These are phyloP conservation scores for Mortierella antarctica DNA, from an alignment of 192 early-diverging fungal genomes.

Conservation along the genomic window DNA sequence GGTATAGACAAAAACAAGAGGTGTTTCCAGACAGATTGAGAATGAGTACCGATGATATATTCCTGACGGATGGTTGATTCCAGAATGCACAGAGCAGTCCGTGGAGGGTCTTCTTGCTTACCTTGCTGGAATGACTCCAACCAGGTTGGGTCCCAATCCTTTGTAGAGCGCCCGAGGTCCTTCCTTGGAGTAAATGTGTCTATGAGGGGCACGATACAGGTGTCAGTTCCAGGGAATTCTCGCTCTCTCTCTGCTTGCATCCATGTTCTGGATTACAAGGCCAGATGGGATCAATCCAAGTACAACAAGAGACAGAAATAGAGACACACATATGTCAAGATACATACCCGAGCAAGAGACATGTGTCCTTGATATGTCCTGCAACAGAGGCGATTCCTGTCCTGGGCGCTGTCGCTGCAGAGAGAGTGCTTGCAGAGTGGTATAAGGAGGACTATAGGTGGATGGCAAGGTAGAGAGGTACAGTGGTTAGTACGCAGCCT, in stretches of 20 bases:
- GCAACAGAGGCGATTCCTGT: slow-evolving; percentile 43
- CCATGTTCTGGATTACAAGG: too few species aligned
- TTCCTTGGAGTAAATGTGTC: slow-evolving; percentile 75
- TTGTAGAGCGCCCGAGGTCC: slow-evolving; percentile 91
- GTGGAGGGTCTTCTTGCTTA: slow-evolving; percentile 26
- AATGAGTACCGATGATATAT: too few species aligned
- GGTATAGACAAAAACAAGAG: not conserved
- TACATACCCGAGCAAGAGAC: slow-evolving; percentile 57
- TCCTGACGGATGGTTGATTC: too few species aligned
- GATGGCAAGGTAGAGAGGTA: not conserved
- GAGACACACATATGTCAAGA: not conserved
- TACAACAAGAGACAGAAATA: too few species aligned
- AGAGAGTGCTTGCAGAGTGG: slow-evolving; percentile 19
- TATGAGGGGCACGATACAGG: slow-evolving; percentile 12
- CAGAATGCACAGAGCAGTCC: too few species aligned
- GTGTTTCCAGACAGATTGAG: too few species aligned
- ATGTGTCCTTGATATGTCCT: slow-evolving; percentile 64
- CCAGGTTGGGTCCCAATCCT: slow-evolving; percentile 92
- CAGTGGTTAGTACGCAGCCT: not conserved
- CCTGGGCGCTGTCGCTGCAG: slow-evolving; percentile 9
- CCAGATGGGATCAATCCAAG: too few species aligned
- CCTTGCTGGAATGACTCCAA: slow-evolving; percentile 95
- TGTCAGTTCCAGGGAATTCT: too few species aligned
- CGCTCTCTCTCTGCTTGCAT: too few species aligned
- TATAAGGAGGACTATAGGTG: slow-evolving; percentile 37